phyloP scores from a whole-genome alignment of 306 rosid genomes.

The Vicia sativa region DNA sequence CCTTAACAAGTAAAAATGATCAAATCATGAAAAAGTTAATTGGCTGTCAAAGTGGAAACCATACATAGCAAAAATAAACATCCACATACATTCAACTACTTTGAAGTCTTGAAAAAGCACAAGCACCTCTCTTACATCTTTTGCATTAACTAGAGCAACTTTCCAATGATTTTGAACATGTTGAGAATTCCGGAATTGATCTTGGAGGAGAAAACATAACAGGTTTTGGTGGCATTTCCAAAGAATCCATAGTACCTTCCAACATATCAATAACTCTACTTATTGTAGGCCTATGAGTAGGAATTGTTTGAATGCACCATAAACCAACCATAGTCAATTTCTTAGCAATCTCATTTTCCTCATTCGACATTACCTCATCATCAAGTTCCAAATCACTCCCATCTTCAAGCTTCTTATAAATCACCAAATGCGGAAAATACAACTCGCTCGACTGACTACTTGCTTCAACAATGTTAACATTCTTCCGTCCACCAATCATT shows the following conservation, averaged over 20 bases:
- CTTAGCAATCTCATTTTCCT: slow-evolving; percentile 50
- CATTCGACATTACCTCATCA: slow-evolving; percentile 15
- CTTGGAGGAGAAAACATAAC: slow-evolving; percentile 42
- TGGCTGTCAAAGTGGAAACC: too few relatives aligned
- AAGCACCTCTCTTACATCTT: slow-evolving; percentile 3
- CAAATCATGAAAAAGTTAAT: too few relatives aligned
- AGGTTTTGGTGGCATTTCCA: slow-evolving; percentile 63
- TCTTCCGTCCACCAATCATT: slow-evolving; percentile 54
- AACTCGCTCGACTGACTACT: slow-evolving; percentile 42
- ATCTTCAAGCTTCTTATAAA: slow-evolving; percentile 43
- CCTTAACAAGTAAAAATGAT: too few relatives aligned
- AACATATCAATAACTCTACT: slow-evolving; percentile 59
- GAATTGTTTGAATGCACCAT: slow-evolving; percentile 58
- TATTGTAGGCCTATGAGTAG: slow-evolving; percentile 53
- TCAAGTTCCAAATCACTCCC: slow-evolving; percentile 40
- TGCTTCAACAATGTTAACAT: slow-evolving; percentile 28
- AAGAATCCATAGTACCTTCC: slow-evolving; percentile 44
- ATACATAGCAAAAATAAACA: too few relatives aligned
- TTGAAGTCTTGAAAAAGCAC: slow-evolving; percentile 12
- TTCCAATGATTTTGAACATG: slow-evolving; percentile 10
- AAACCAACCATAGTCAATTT: slow-evolving; percentile 55
- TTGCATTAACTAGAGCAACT: neutral
- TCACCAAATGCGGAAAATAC: slow-evolving; percentile 50
- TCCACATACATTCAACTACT: too few relatives aligned
- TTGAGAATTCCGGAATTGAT: slow-evolving; percentile 38